Conservation (phyloP, 352 stramenopile species). For the Sclerospora graminicola region DNA sequence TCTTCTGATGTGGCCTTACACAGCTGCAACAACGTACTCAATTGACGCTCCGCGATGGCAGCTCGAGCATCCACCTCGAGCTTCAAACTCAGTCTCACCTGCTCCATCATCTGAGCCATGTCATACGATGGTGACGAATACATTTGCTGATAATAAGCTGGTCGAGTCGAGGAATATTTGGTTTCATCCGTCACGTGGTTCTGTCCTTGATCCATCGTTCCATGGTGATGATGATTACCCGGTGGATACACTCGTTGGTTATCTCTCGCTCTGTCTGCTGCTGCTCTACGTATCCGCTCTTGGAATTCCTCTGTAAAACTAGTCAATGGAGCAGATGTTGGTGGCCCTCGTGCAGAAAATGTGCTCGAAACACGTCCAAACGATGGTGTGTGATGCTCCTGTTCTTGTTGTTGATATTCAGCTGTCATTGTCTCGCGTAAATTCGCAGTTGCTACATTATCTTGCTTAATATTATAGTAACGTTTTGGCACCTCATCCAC, state of each 20-base stretch:
- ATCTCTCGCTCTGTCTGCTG: conserved; percentile 17
- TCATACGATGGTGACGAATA: conserved; percentile 68
- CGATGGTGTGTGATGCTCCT: conserved; percentile 8
- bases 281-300: conserved; percentile 24
- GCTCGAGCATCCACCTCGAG: conserved; percentile 71
- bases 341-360: conserved; percentile 5
- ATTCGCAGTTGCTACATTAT: conserved; percentile 26
- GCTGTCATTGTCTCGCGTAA: conserved; percentile 30
- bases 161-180: neutral
- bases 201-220: conserved; percentile 7
- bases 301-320: conserved; percentile 46
- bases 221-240: conserved; percentile 13
- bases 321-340: conserved; percentile 1
- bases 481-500: conserved; percentile 1
- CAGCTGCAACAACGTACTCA: conserved; percentile 62
- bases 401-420: conserved; percentile 6
- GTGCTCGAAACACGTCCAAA: conserved; percentile 11
- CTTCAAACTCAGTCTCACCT: conserved; percentile 71
- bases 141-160: conserved; percentile 22
- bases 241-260: conserved; percentile 20
- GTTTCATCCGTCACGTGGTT: conserved; percentile 11
- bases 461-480: neutral
- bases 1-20: conserved; percentile 71
- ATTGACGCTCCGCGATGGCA: conserved; percentile 62
- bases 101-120: conserved; percentile 79